Percentiles rank a stretch among this genome's conserved stretches.
Conservation (phyloP, 192 early-diverging fungal species). For the Podila epigama region DNA sequence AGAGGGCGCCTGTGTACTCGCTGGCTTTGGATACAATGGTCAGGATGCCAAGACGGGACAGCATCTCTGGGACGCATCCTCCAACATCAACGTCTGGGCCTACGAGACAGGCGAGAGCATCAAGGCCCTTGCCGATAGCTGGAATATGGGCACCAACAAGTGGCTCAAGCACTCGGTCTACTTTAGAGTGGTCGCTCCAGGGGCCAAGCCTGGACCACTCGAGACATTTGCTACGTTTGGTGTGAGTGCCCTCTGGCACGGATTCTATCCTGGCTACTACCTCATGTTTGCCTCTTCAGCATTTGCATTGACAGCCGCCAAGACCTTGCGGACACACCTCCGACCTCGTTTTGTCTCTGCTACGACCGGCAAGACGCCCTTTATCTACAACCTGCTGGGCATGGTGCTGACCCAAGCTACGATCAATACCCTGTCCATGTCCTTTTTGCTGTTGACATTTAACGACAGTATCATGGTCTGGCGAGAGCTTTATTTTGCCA, state of each 20-base stretch:
- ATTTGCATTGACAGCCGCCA: slow-evolving; percentile 11
- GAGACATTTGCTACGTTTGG: slow-evolving; percentile 82
- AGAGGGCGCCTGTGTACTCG: slow-evolving; percentile 83
- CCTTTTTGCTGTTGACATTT: slow-evolving; percentile 74
- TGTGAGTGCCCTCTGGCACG: slow-evolving; percentile 95
- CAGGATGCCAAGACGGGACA: slow-evolving; percentile 59
- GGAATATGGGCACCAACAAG: slow-evolving; percentile 90
- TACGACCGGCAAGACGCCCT: slow-evolving; percentile 18
- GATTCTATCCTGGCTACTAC: slow-evolving; percentile 90
- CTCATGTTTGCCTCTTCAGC: slow-evolving; percentile 52
- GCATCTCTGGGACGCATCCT: slow-evolving; percentile 68
- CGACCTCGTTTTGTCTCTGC: slow-evolving; percentile 9
- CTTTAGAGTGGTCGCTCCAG: slow-evolving; percentile 61
- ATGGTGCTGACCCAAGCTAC: slow-evolving; percentile 68
- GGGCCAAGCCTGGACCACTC: slow-evolving; percentile 58
- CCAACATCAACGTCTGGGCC: slow-evolving; percentile 77
- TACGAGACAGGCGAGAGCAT: slow-evolving; percentile 83
- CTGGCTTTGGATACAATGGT: slow-evolving; percentile 87
- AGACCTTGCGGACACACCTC: slow-evolving; percentile 23
- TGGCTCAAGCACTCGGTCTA: slow-evolving; percentile 94
- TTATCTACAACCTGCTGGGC: slow-evolving; percentile 75
- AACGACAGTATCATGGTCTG: slow-evolving; percentile 64
- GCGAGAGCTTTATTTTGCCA: slow-evolving; percentile 66
- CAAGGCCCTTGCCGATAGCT: slow-evolving; percentile 78
- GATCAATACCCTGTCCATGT: slow-evolving; percentile 73